phyloP scores from a whole-genome alignment of 768 basidiomycete species.

The Lactarius tabidus region DNA sequence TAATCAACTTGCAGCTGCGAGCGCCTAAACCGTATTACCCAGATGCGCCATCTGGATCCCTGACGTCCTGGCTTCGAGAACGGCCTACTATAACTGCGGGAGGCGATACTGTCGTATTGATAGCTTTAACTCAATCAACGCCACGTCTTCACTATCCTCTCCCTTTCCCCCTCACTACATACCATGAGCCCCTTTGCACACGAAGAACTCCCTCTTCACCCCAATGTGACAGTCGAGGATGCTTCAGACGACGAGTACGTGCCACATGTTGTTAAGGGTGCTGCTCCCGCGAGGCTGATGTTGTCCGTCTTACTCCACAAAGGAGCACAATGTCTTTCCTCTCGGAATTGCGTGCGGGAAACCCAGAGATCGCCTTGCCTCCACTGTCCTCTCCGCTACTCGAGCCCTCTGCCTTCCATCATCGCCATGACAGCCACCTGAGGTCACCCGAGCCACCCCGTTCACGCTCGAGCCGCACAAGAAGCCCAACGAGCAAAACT shows the following conservation, averaged over 20 bases:
- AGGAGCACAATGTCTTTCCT: constrained; percentile 18
- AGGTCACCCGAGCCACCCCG: background rate
- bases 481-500: constrained; percentile 19
- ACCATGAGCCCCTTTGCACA: constrained; percentile 17
- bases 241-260: constrained; percentile 24
- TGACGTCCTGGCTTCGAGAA: constrained; percentile 5
- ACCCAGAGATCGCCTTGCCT: constrained; percentile 3
- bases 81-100: background rate
- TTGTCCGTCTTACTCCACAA: background rate
- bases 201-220: constrained; percentile 8
- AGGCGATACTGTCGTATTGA: constrained; percentile 11
- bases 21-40: background rate
- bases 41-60: background rate
- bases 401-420: background rate
- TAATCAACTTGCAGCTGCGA: background rate
- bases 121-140: constrained; percentile 2
- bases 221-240: constrained; percentile 23
- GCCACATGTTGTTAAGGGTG: background rate
- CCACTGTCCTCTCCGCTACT: constrained; percentile 8
- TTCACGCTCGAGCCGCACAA: constrained; percentile 4
- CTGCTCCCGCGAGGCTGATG: constrained; percentile 5
- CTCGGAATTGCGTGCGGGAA: constrained; percentile 2
- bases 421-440: background rate
- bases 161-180: background rate
- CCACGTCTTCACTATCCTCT: background rate